Evolutionary conservation across 805 yeast genomes (phyloP).

Genomic region (Clavispora carvajalis): DNA sequence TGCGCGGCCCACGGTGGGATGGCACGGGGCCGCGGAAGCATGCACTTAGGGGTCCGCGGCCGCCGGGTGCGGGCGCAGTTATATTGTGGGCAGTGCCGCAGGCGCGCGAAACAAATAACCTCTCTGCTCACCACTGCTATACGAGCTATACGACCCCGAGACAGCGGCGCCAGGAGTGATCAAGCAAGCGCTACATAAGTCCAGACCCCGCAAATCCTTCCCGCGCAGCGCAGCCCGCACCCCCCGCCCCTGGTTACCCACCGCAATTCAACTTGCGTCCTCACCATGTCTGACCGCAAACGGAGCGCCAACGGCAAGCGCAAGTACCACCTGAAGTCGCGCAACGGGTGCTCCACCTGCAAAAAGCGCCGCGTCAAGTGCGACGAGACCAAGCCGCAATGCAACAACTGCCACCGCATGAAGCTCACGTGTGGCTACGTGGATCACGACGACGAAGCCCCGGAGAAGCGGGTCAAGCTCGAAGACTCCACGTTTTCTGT

Average conservation of each 20-base stretch:
- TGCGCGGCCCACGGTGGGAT: background rate
- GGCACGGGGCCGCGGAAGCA: background rate
- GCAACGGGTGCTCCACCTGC: conserved; percentile 87
- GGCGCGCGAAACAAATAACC: background rate
- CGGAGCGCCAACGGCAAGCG: conserved; percentile 42
- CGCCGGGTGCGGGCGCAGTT: background rate
- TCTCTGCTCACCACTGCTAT: background rate
- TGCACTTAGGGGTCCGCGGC: background rate
- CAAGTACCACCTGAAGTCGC: conserved; percentile 82
- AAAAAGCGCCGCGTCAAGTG: conserved; percentile 88
- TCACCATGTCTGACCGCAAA: conserved; percentile 9
- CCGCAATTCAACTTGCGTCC: background rate
- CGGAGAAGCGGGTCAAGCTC: conserved; percentile 2
- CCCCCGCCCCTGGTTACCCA: no score
- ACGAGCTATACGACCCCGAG: conserved; percentile 11
- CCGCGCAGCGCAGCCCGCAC: no score
- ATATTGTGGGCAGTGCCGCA: background rate
- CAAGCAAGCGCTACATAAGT: background rate
- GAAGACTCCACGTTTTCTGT: background rate
- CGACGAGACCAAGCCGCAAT: conserved; percentile 78
- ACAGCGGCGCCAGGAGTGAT: background rate
- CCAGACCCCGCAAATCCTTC: no score
- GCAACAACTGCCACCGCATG: conserved; percentile 76
- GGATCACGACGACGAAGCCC: conserved; percentile 9
- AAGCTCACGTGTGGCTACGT: conserved; percentile 69